Evolutionary conservation across 164 flowering plant genomes (phyloP), one percentile per base, ranked within the genome.

Genomic region (Hamamelis virginiana): DNA sequence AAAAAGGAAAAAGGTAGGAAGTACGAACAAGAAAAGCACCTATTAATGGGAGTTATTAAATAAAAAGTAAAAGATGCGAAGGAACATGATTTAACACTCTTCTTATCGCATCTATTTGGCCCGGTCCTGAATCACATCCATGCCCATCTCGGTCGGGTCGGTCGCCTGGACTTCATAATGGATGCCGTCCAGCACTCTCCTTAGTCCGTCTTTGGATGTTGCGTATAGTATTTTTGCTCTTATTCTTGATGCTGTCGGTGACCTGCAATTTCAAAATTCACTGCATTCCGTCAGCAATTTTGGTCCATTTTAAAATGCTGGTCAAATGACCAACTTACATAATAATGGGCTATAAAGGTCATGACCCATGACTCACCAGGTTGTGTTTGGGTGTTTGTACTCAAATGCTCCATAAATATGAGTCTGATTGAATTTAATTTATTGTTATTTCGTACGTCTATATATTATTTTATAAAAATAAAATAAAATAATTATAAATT

Each of bases 131-230:
- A 94, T 94, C 59, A 94, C 79, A 67, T 92, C 94, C 25, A 94
- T 67, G 1, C 92, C 98, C 98, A 94, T 94, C 85, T 94, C 98
- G 0, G 91, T 84, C 13, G 97, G 91, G 47, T 94, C 97, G 0
- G 98, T 94, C 0, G 98, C 98, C 64, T 94, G 98, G 21, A 94
- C 75, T 69, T 94, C 98, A 59, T 92, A 94, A 78, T 78, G 82
- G 46, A 94, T 80, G 3, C 98, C 98, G 1, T 92, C 98, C 8
- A 94, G 74, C 28, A 77, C 97, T 77, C 97, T 89, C 69, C 98
- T 88, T 64, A 94, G 38, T 61, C 95, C 97, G 69, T 66, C 94
- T 60, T 94, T 94, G 1, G 97, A 94, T 0, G 98, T 94, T 62
- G 98, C 97, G 48, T 94, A 92, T 22, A 94, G 64, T 65, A 94